phyloP scores from a whole-genome alignment of 305 asterid genomes.

The Fraxinus platypoda region DNA sequence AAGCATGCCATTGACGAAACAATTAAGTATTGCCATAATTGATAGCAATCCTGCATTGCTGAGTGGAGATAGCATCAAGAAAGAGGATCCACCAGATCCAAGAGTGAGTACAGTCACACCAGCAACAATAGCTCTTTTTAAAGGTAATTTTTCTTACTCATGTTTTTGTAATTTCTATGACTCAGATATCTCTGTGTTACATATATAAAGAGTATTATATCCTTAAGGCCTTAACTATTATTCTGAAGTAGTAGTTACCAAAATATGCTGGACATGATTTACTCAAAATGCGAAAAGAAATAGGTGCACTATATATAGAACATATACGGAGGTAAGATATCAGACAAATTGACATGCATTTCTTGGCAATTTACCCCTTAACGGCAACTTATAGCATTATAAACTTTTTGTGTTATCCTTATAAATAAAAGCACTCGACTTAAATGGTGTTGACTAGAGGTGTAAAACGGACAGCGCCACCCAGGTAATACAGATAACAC shows the following conservation, averaged over 20 bases:
- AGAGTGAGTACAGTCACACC: constrained; percentile 99
- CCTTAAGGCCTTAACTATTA: constrained; percentile 6
- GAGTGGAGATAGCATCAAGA: constrained; percentile 46
- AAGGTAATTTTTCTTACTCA: constrained; percentile 46
- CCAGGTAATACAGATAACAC: background rate
- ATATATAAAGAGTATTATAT: constrained; percentile 12
- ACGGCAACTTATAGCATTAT: background rate
- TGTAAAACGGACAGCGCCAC: background rate
- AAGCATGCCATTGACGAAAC: constrained; percentile 71
- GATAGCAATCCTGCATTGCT: constrained; percentile 88
- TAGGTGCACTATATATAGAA: background rate
- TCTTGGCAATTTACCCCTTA: background rate
- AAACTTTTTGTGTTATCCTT: background rate
- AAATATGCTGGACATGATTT: background rate
- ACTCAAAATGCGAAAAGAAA: background rate
- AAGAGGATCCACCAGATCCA: constrained; percentile 88
- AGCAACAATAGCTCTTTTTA: constrained; percentile 67
- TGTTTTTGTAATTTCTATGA: constrained; percentile 7
- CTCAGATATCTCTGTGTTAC: background rate
- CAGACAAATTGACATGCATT: background rate
- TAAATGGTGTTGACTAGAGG: constrained; percentile 2
- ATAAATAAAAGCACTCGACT: constrained; percentile 2
- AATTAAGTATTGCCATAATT: constrained; percentile 75
- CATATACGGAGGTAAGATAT: background rate
- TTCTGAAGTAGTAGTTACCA: background rate